Base-by-base conservation (phyloP, 179 eudicot genomes). In the Actinidia arguta region DNA sequence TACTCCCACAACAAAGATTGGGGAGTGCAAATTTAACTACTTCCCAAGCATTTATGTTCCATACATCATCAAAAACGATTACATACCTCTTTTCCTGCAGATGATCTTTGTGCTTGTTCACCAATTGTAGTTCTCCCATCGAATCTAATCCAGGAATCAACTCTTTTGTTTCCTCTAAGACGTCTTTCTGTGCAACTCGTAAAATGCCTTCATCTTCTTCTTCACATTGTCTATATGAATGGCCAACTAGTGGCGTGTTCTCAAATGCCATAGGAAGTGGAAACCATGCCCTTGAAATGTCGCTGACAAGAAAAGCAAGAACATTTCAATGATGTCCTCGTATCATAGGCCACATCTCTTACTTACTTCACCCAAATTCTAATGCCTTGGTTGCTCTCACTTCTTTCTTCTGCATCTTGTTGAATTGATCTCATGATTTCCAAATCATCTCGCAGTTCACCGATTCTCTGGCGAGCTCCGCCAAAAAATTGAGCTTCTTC, bases 51-150 rank as follows among this genome's bases (percentile, higher is more conserved):
- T 78, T 63, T 67, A 69, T 50, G 6, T 24, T 61, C 88, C 89
- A 85, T 5, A 85, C 84, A 73, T 87, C 88, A 85, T 87, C 83
- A 73, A 87, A 58, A 66, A 80, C 84, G 44, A 83, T 72, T 72
- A 85, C 31, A 48, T 80, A 85, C 81, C 84, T 85, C 78, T 78
- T 87, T 71, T 82, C 59, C 16, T 73, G 63, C 9, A 85, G 64
- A 77, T 75, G 58, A 13, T 80, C 82, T 59, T 73, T 36, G 2
- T 85, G 82, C 73, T 82, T 80, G 3, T 8, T 56, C 27, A 73
- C 61, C 44, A 84, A 75, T 68, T 25, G 73, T 9, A 46, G 8
- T 20, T 76, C 86, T 4, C 64, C 74, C 79, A 72, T 87, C 8
- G 24, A 20, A 20, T 80, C 73, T 2, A 79, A 75, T 13, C 82